Percentiles rank a stretch among this genome's conserved stretches.
phyloP scores from a whole-genome alignment of 2,329 filamentous ascomycete genomes.

The Proliferodiscus dingleyae region DNA sequence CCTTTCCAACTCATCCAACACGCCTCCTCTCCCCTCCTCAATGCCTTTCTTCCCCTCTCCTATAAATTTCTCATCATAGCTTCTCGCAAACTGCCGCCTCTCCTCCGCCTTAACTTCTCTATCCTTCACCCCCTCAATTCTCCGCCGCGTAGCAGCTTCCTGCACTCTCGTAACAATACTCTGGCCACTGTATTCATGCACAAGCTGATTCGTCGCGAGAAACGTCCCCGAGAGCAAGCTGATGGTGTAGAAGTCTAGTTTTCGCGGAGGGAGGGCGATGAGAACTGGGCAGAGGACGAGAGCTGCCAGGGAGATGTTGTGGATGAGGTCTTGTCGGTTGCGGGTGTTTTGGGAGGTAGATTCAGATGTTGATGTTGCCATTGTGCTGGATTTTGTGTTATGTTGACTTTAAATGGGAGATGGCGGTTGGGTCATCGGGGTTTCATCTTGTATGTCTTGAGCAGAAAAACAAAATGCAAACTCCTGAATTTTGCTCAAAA shows the following conservation, averaged over 20 bases:
- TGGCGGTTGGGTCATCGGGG: background rate
- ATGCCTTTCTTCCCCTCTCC: background rate
- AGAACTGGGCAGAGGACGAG: slow-evolving; percentile 50
- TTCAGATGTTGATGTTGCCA: slow-evolving; percentile 4
- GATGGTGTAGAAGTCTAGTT: slow-evolving; percentile 57
- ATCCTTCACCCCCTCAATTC: background rate
- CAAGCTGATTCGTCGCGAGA: slow-evolving; percentile 27
- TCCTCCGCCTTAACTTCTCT: background rate
- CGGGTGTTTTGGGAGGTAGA: background rate
- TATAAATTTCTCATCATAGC: background rate
- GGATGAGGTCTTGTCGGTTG: slow-evolving; percentile 2
- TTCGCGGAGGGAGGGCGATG: slow-evolving; percentile 53
- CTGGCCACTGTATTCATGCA: slow-evolving; percentile 26
- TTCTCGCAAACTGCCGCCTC: background rate
- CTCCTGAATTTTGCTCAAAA: no score
- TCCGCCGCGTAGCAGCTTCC: background rate
- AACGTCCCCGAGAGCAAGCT: slow-evolving; percentile 40
- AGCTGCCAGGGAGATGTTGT: slow-evolving; percentile 27
- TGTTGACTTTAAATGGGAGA: background rate
- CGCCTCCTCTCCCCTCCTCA: background rate
- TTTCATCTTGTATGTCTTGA: no score
- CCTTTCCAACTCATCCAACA: slow-evolving; percentile 7
- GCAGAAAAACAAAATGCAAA: no score
- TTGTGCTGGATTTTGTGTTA: background rate
- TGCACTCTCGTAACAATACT: slow-evolving; percentile 16